Base-by-base conservation (phyloP, 2,329 filamentous ascomycete species). In the Pseudocercospora pini-densiflorae region DNA sequence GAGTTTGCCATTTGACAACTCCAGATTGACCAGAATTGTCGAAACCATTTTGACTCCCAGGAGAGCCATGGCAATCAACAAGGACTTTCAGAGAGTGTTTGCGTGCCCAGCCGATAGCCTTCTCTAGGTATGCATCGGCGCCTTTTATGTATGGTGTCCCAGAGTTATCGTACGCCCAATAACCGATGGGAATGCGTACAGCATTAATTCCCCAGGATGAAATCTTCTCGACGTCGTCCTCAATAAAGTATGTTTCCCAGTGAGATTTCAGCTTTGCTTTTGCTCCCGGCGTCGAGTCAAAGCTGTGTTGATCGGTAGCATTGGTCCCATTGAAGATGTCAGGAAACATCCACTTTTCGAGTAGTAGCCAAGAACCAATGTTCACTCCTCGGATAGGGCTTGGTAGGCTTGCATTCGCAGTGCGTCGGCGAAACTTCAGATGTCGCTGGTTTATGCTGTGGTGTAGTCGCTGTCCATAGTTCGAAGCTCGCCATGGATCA, bases 21-120 rank as follows among this genome's bases (percentile, higher is more conserved):
- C 70, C 74, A 33, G 54, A 58, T 6, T 61, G 69, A 12, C 76
- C 76, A 45, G 72, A 77, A 65, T 75, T 73, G 36, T 79, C 78
- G 67, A 84, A 85, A 10, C 84, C 85, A 69, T 86, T 86, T 69
- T 86, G 83, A 3, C 77, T 81, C 23, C 80, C 80, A 16, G 83
- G 83, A 3, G 81, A 81, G 36, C 80, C 83, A 70, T 85, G 84
- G n/a, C 83, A 77, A 68, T 86, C 84, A 24, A 86, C 80, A 70
- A 83, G 80, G 10, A 86, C 80, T 72, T 83, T 81, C 51, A 85
- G 73, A 2, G 79, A 79, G 16, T 79, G 75, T 29, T 74, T 72
- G 9, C 80, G 72, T 2, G 83, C 83, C 83, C 83, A 86, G 14
- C 79, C 78, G 40, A 85, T 80, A 16, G 82, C 83, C n/a, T 78